A percentile compares a stretch with the other conserved stretches of the same genome.
phyloP scores from a whole-genome alignment of 179 eudicot species.

The Silene noctiflora region DNA sequence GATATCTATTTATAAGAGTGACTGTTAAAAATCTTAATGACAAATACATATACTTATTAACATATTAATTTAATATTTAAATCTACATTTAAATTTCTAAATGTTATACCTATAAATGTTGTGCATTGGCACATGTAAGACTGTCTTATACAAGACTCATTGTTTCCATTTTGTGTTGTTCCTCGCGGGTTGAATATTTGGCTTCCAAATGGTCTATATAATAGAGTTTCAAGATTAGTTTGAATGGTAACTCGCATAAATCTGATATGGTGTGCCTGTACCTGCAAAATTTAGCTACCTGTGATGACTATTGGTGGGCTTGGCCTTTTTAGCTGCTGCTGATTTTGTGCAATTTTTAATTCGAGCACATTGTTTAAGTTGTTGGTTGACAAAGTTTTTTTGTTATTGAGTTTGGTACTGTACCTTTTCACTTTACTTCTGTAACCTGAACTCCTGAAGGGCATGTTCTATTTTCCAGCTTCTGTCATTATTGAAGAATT shows the following conservation, averaged over 20 bases:
- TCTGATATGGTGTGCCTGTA: background rate
- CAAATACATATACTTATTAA: too few species aligned
- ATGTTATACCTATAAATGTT: too few species aligned
- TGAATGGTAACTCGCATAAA: too few species aligned
- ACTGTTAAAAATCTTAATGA: too few species aligned
- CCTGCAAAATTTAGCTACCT: background rate
- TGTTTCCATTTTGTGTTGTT: constrained; percentile 5
- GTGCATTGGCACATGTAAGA: too few species aligned
- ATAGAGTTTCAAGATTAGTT: background rate
- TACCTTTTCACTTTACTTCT: background rate
- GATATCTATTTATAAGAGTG: too few species aligned
- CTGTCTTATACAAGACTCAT: background rate
- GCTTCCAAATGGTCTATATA: background rate
- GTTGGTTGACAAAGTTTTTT: background rate
- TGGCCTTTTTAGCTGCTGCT: constrained; percentile 13
- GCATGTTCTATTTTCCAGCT: constrained; percentile 48
- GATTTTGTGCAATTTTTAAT: background rate
- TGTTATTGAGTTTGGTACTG: background rate
- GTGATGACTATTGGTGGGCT: background rate
- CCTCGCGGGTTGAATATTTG: background rate
- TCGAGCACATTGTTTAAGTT: background rate
- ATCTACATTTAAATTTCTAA: too few species aligned
- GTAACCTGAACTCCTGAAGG: constrained; percentile 15
- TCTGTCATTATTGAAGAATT: constrained; percentile 82
- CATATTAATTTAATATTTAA: too few species aligned